Percentiles rank a stretch among this genome's conserved stretches.
phyloP scores from a whole-genome alignment of 179 eudicot genomes.

The Spergularia azorica region DNA sequence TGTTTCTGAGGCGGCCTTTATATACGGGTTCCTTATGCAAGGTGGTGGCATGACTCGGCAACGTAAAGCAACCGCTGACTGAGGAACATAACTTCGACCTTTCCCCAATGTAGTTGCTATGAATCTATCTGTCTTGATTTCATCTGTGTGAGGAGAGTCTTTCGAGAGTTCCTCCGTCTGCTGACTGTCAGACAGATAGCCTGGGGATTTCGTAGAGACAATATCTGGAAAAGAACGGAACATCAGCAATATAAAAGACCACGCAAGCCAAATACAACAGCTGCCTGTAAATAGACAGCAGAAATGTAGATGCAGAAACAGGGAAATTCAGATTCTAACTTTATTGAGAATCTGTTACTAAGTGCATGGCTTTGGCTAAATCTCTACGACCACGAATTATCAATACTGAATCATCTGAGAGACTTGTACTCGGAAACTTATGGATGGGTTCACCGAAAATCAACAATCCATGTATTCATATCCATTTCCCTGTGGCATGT shows the following conservation, averaged over 20 bases:
- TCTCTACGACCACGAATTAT: not conserved
- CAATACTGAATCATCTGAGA: not conserved
- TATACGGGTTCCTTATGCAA: conserved; percentile 72
- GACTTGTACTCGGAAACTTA: not conserved
- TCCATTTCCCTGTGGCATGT: not conserved
- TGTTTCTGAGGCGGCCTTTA: conserved; percentile 43
- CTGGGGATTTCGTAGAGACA: conserved; percentile 34
- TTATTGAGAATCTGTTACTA: not conserved
- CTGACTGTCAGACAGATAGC: conserved; percentile 37
- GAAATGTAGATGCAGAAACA: not conserved
- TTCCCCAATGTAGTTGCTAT: conserved; percentile 29
- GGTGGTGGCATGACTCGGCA: conserved; percentile 97
- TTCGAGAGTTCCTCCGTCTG: conserved; percentile 44
- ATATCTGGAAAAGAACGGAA: conserved; percentile 32
- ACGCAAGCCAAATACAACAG: not conserved
- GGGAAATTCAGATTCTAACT: not conserved
- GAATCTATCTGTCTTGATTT: conserved; percentile 37
- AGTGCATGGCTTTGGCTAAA: not conserved
- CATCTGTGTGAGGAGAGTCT: conserved; percentile 40
- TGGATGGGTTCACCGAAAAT: not conserved
- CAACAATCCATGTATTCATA: not conserved
- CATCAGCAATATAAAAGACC: conserved; percentile 10
- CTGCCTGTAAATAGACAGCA: not conserved
- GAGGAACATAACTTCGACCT: conserved; percentile 58
- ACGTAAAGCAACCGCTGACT: conserved; percentile 86